Percentiles rank a stretch among this genome's conserved stretches.
Evolutionary conservation across 495 filamentous ascomycete genomes (phyloP).

Genomic region (Xylaria venustula): DNA sequence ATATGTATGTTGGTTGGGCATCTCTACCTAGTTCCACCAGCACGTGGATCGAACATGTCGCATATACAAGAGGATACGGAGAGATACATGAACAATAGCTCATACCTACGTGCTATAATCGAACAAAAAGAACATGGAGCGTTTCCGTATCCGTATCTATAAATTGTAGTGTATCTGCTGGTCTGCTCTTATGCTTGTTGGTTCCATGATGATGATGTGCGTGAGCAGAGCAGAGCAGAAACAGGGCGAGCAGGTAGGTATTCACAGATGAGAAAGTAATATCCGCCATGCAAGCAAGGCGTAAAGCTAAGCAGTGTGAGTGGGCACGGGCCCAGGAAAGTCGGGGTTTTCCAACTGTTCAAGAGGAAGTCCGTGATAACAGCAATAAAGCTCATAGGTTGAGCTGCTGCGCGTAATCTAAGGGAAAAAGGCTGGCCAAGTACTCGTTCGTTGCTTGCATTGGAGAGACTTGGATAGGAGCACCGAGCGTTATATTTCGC

Average conservation of each 20-base stretch:
- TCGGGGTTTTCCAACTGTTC: background rate
- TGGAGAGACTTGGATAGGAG: too few relatives aligned
- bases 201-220: too few relatives aligned
- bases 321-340: background rate
- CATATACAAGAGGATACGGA: background rate
- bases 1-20: background rate
- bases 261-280: too few relatives aligned
- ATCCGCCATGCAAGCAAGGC: conserved; percentile 1
- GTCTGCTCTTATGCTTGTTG: conserved; percentile 6
- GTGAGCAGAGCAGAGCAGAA: background rate
- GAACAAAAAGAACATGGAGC: too few relatives aligned
- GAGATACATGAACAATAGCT: background rate
- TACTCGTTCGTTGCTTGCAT: too few relatives aligned
- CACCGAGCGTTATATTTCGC: too few relatives aligned
- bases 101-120: background rate
- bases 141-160: too few relatives aligned
- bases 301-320: too few relatives aligned
- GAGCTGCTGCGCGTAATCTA: background rate
- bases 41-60: background rate
- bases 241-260: too few relatives aligned
- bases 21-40: background rate
- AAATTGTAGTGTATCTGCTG: background rate
- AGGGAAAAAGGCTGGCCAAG: too few relatives aligned
- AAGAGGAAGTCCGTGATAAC: conserved; percentile 4
- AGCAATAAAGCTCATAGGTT: conserved; percentile 5